Evolutionary conservation across 2,329 filamentous ascomycete genomes (phyloP).

Genomic region (Ceratocystis ficicola): DNA sequence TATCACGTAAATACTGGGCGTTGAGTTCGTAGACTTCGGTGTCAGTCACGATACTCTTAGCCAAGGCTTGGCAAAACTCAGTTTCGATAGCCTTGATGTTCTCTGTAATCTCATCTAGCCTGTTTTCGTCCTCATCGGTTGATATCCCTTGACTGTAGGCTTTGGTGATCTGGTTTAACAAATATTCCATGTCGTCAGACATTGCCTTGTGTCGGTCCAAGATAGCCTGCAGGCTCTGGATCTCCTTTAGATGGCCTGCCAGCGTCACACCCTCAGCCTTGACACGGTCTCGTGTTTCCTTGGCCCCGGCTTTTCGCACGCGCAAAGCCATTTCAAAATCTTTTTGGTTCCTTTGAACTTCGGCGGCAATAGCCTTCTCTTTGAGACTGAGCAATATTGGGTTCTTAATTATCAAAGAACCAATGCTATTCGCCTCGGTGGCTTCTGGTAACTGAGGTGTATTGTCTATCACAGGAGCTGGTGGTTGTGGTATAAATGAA

Average conservation of each 20-base stretch:
- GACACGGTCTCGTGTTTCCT: slow-evolving; percentile 36
- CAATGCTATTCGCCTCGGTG: slow-evolving; percentile 23
- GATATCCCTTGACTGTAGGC: slow-evolving; percentile 41
- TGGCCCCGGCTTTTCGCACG: slow-evolving; percentile 32
- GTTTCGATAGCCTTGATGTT: slow-evolving; percentile 27
- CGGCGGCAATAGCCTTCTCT: slow-evolving; percentile 32
- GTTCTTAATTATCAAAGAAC: slow-evolving; percentile 27
- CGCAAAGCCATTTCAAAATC: slow-evolving; percentile 39
- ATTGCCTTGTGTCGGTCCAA: slow-evolving; percentile 35
- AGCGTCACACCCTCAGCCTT: slow-evolving; percentile 40
- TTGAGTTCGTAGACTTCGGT: slow-evolving; percentile 13
- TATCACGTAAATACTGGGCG: slow-evolving; percentile 7
- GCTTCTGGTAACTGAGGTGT: slow-evolving; percentile 13
- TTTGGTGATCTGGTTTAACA: slow-evolving; percentile 38
- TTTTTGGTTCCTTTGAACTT: slow-evolving; percentile 37
- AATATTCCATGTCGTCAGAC: slow-evolving; percentile 34
- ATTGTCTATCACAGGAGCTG: slow-evolving; percentile 3
- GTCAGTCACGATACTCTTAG: slow-evolving; percentile 14
- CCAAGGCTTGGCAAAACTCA: slow-evolving; percentile 14
- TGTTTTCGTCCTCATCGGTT: slow-evolving; percentile 40
- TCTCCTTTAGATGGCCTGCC: slow-evolving; percentile 35
- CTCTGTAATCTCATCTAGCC: slow-evolving; percentile 38
- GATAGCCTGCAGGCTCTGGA: slow-evolving; percentile 34
- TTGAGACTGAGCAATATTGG: slow-evolving; percentile 30
- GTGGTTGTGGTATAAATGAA: slow-evolving; percentile 2